Percentiles rank a stretch among this genome's conserved stretches.
phyloP scores from a whole-genome alignment of 192 early-diverging fungal species.

The Podila minutissima region DNA sequence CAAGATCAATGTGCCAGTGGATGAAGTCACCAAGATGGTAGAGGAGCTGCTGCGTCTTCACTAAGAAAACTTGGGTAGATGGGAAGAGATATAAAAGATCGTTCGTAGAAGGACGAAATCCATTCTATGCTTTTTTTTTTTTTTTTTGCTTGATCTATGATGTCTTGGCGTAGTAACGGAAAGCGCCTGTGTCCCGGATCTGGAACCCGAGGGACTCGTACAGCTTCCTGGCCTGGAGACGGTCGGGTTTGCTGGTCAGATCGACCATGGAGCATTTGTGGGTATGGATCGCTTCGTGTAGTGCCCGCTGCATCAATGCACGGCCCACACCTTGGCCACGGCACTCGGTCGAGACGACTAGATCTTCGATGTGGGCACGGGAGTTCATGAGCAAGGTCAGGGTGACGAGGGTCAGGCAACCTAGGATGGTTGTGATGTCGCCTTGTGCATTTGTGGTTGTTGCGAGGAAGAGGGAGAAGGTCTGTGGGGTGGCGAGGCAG shows the following conservation, averaged over 20 bases:
- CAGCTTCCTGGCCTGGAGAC: constrained; percentile 52
- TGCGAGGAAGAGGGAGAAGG: constrained; percentile 37
- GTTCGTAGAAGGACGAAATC: too few species aligned
- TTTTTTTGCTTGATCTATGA: background rate
- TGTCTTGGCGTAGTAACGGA: constrained; percentile 29
- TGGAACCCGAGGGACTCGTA: constrained; percentile 60
- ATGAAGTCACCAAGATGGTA: constrained; percentile 62
- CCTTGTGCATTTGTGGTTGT: background rate
- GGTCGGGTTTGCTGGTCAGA: constrained; percentile 59
- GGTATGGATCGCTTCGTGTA: constrained; percentile 34
- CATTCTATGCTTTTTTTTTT: background rate
- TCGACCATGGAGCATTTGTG: constrained; percentile 45
- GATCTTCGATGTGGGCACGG: constrained; percentile 63
- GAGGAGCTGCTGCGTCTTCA: constrained; percentile 70
- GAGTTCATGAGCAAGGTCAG: constrained; percentile 48
- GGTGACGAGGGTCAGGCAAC: constrained; percentile 48
- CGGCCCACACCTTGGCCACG: constrained; percentile 53
- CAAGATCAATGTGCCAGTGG: constrained; percentile 34
- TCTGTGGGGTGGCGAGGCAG: constrained; percentile 19
- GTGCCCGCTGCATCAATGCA: constrained; percentile 30
- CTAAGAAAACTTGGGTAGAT: constrained; percentile 12
- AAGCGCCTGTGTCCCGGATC: constrained; percentile 54
- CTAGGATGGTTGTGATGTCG: constrained; percentile 39
- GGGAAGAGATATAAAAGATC: too few species aligned
- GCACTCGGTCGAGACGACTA: constrained; percentile 42